Evolutionary conservation across 345 rosid species (phyloP).

Genomic region (Cardiospermum halicacabum): DNA sequence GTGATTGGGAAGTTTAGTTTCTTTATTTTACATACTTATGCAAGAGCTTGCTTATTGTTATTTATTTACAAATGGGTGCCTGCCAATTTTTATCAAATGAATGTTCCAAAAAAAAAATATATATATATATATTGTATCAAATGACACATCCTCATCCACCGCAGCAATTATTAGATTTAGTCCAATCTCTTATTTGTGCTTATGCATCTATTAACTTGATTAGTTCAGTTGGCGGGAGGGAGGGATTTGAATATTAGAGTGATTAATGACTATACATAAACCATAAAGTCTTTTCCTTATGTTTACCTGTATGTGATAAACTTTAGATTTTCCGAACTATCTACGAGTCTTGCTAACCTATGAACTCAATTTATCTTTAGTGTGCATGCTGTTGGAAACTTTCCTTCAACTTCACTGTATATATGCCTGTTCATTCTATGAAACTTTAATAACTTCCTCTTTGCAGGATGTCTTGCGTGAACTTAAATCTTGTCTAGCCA

Average conservation of each 20-base stretch:
- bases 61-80: neutral
- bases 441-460: neutral
- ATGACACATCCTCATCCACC: neutral
- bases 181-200: neutral
- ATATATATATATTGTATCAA: too few relatives aligned
- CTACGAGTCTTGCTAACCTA: neutral
- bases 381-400: neutral
- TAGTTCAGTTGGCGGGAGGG: too few relatives aligned
- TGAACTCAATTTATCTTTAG: neutral
- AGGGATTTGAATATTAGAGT: too few relatives aligned
- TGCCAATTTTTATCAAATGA: neutral
- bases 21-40: neutral
- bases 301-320: neutral
- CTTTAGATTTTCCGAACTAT: neutral
- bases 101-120: too few relatives aligned
- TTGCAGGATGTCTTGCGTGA: conserved; percentile 70
- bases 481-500: conserved; percentile 54
- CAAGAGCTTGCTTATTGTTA: neutral
- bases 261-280: too few relatives aligned
- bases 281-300: neutral
- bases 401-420: neutral
- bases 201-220: neutral
- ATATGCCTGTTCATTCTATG: neutral
- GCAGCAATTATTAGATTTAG: neutral
- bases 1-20: neutral